A percentile compares a stretch with the other conserved stretches of the same genome.
These are phyloP conservation scores for Dendrothele bispora DNA, from an alignment of 768 basidiomycete species.

Conservation along the genomic window DNA sequence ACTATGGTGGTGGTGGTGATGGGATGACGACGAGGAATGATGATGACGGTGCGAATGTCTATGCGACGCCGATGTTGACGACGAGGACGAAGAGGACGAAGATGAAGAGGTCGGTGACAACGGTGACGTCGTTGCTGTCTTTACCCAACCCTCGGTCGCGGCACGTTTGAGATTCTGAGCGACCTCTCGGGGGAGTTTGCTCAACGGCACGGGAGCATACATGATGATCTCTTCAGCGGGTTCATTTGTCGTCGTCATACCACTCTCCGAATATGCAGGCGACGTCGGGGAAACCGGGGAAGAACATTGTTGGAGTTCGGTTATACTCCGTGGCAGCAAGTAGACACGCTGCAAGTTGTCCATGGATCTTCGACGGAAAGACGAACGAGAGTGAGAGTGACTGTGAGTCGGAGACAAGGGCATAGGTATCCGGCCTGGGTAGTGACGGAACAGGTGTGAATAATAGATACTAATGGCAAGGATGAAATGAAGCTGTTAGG, in stretches of 20 bases:
- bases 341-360: conserved; percentile 58
- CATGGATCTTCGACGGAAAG: conserved; percentile 15
- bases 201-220: conserved; percentile 71
- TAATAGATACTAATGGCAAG: conserved; percentile 71
- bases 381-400: conserved; percentile 12
- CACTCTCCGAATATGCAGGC: conserved; percentile 9
- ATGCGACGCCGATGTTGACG: conserved; percentile 12
- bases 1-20: conserved; percentile 22
- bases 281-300: conserved; percentile 7
- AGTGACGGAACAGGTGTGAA: conserved; percentile 49
- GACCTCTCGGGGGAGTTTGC: conserved; percentile 51
- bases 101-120: conserved; percentile 21
- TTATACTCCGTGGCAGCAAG: conserved; percentile 45
- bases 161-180: conserved; percentile 49
- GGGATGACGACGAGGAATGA: conserved; percentile 11
- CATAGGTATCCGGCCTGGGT: conserved; percentile 9
- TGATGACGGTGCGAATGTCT: conserved; percentile 31
- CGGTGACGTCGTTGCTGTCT: conserved; percentile 21
- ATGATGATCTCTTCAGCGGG: conserved; percentile 41
- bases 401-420: conserved; percentile 12
- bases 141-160: conserved; percentile 72
- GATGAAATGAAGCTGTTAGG: conserved; percentile 77
- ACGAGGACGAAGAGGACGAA: conserved; percentile 20
- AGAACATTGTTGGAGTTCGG: conserved; percentile 20
- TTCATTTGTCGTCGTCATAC: conserved; percentile 11